Percentiles rank a stretch among this genome's conserved stretches.
These are phyloP conservation scores for Solanum tarapatanum DNA, from an alignment of 257 asterid genomes.

Conservation along the genomic window DNA sequence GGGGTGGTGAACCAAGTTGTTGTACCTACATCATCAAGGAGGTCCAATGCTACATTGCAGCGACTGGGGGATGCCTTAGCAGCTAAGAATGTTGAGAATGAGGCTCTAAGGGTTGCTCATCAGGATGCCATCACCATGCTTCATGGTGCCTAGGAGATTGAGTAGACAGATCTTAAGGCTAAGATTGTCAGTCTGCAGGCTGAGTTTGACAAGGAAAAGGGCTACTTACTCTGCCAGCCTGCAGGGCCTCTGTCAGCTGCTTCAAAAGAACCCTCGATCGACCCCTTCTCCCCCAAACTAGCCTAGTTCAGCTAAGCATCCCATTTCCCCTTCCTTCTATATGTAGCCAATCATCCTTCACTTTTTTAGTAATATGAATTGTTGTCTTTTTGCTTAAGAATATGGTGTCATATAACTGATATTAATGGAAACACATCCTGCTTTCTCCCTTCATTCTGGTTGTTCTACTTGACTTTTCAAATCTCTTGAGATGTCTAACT, in stretches of 20 bases:
- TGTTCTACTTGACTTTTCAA: not conserved
- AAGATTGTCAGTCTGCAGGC: not conserved
- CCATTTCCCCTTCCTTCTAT: not conserved
- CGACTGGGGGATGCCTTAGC: not conserved
- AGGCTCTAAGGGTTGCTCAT: not conserved
- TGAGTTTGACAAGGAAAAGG: not conserved
- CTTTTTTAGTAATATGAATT: not conserved
- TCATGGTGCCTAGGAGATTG: not conserved
- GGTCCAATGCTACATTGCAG: not conserved
- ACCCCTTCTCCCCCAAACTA: not conserved
- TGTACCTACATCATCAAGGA: not conserved
- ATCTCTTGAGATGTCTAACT: not conserved
- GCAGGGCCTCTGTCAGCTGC: not conserved
- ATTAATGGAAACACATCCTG: not conserved
- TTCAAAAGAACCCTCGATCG: not conserved
- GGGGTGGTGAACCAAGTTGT: not conserved
- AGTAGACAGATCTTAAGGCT: not conserved
- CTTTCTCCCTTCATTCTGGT: not conserved
- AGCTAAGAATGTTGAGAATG: not conserved
- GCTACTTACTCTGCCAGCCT: not conserved
- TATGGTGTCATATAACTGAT: not conserved
- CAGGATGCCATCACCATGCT: not conserved
- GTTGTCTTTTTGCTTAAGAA: not conserved
- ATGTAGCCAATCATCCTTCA: not conserved
- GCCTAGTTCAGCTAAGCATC: not conserved